Conservation (phyloP, 78 protist species). For the Bigelowiella natans region DNA sequence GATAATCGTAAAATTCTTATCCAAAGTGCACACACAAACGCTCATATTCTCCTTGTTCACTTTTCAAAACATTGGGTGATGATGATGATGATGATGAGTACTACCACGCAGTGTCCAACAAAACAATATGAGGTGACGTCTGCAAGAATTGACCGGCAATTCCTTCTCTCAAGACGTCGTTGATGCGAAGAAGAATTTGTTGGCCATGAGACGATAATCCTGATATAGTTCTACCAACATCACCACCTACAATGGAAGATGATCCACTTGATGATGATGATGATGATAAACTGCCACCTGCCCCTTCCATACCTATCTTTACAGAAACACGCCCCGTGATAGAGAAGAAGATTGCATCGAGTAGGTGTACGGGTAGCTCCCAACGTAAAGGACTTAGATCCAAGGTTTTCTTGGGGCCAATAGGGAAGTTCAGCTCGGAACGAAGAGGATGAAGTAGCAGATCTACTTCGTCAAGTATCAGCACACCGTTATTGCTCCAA, state of each 20-base stretch:
- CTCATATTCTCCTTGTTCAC: too few relatives aligned
- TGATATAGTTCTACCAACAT: background rate
- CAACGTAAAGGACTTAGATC: conserved; percentile 20
- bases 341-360: conserved; percentile 21
- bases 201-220: background rate
- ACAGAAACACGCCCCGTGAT: background rate
- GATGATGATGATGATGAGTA: too few relatives aligned
- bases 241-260: too few relatives aligned
- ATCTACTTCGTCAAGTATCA: conserved; percentile 47
- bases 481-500: background rate
- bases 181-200: background rate
- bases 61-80: too few relatives aligned
- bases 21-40: too few relatives aligned
- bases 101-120: conserved; percentile 23
- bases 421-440: conserved; percentile 47
- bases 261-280: background rate
- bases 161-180: background rate
- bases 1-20: too few relatives aligned
- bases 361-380: conserved; percentile 28
- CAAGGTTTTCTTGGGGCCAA: conserved; percentile 20
- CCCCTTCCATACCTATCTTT: background rate
- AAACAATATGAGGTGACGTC: conserved; percentile 19
- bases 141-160: conserved; percentile 5
- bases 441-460: conserved; percentile 33
- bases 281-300: too few relatives aligned